phyloP scores from a whole-genome alignment of 805 yeast genomes.

The Ogataea neopini region DNA sequence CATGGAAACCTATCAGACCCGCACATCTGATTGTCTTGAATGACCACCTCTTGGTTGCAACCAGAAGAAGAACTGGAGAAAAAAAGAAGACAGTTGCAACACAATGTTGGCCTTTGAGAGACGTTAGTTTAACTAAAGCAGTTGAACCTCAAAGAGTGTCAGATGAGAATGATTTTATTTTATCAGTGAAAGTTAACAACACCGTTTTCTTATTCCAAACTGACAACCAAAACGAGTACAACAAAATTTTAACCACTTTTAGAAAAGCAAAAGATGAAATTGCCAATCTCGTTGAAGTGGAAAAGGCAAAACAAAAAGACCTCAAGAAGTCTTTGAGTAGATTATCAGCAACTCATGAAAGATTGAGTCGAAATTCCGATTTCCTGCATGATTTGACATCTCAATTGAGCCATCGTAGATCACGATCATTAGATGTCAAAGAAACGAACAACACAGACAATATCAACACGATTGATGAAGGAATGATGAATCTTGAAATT shows the following conservation, averaged over 20 bases:
- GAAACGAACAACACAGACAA: conserved; percentile 24
- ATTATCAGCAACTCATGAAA: conserved; percentile 33
- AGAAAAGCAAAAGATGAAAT: conserved; percentile 64
- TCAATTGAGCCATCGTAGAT: conserved; percentile 56
- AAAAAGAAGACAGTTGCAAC: conserved; percentile 53
- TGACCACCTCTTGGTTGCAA: conserved; percentile 75
- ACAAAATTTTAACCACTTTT: conserved; percentile 53
- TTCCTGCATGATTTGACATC: conserved; percentile 59
- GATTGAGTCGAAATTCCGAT: conserved; percentile 35
- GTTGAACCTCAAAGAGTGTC: conserved; percentile 1
- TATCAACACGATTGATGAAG: conserved; percentile 43
- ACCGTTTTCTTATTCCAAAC: conserved; percentile 58
- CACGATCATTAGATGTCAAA: conserved; percentile 48
- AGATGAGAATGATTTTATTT: conserved; percentile 18
- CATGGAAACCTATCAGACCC: conserved; percentile 76
- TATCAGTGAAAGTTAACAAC: conserved; percentile 21
- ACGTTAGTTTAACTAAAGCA: conserved; percentile 50
- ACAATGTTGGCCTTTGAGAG: conserved; percentile 76
- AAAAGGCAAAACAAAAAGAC: conserved; percentile 44
- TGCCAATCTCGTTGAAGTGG: conserved; percentile 54
- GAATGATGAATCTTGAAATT: conserved; percentile 51
- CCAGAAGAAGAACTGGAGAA: conserved; percentile 47
- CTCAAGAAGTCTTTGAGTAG: conserved; percentile 46
- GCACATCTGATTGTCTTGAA: conserved; percentile 76
- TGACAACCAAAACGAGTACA: conserved; percentile 57